Evolutionary conservation across 257 asterid genomes (phyloP).

Genomic region (Forsythia suspensa): DNA sequence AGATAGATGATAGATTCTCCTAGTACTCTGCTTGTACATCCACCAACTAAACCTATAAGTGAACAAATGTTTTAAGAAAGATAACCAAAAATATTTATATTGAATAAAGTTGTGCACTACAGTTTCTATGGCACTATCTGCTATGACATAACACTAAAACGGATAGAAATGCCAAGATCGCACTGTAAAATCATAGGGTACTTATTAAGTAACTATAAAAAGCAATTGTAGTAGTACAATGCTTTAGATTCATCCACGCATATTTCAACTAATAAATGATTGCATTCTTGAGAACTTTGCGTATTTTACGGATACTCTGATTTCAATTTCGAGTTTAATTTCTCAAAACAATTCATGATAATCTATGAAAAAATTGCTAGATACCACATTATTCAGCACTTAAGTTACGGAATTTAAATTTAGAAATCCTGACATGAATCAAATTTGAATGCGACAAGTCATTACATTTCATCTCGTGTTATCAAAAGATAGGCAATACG

Average conservation of each 20-base stretch:
- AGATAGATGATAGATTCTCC: neutral
- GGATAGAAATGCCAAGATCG: neutral
- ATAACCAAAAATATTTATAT: neutral
- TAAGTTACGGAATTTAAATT: neutral
- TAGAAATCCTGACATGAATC: neutral
- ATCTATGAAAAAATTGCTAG: neutral
- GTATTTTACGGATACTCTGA: neutral
- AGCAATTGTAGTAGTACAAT: neutral
- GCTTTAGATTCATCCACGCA: conserved; percentile 2
- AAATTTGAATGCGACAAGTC: conserved; percentile 21
- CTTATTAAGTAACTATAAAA: neutral
- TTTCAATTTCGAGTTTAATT: neutral
- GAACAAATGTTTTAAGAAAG: neutral
- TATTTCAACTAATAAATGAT: conserved; percentile 4
- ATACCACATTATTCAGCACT: neutral
- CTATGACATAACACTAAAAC: too few relatives aligned
- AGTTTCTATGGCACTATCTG: neutral
- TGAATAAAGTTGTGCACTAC: neutral
- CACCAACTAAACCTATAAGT: neutral
- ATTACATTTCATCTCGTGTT: neutral
- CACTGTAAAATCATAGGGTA: neutral
- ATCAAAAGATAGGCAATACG: neutral
- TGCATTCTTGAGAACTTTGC: conserved; percentile 10
- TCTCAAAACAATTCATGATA: conserved; percentile 2
- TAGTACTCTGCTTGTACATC: neutral